Evolutionary conservation across 2,329 filamentous ascomycete species (phyloP).

Genomic region (Chalaropsis ovoidea): DNA sequence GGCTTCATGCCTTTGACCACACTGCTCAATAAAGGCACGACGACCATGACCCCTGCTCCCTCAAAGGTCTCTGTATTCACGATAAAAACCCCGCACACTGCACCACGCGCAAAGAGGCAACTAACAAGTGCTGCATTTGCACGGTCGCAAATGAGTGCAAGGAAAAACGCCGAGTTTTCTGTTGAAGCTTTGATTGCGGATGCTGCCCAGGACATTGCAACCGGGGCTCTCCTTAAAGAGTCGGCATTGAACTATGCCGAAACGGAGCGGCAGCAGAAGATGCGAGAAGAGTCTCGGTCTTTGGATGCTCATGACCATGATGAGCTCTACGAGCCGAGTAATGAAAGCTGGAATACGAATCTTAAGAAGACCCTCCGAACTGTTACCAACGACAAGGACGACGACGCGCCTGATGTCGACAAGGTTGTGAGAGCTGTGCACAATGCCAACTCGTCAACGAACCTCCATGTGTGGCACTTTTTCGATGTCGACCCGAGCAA

Average conservation of each 20-base stretch:
- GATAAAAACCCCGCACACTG: not conserved
- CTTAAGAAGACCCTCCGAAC: slow-evolving; percentile 18
- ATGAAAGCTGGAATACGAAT: not conserved
- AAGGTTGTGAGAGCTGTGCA: slow-evolving; percentile 24
- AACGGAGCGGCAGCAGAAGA: not conserved
- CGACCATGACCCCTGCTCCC: not conserved
- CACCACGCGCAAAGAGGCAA: not conserved
- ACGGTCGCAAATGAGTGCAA: slow-evolving; percentile 9
- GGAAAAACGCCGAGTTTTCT: slow-evolving; percentile 10
- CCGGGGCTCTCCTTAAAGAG: not conserved
- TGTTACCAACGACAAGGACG: slow-evolving; percentile 17
- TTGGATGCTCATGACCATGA: not conserved
- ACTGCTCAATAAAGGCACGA: slow-evolving; percentile 4
- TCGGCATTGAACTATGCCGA: slow-evolving; percentile 2
- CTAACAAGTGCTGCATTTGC: not conserved
- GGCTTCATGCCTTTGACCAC: slow-evolving; percentile 40
- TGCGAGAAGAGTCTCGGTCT: not conserved
- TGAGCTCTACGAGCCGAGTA: not conserved
- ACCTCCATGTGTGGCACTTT: slow-evolving; percentile 19
- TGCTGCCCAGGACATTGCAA: slow-evolving; percentile 12
- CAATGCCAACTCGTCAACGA: slow-evolving; percentile 4
- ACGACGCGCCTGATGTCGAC: slow-evolving; percentile 23
- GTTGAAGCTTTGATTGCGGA: slow-evolving; percentile 17
- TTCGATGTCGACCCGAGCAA: not conserved
- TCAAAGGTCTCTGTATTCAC: not conserved